Conservation (phyloP, 1,284 basidiomycete species). For the Lentinula novae-zelandiae region DNA sequence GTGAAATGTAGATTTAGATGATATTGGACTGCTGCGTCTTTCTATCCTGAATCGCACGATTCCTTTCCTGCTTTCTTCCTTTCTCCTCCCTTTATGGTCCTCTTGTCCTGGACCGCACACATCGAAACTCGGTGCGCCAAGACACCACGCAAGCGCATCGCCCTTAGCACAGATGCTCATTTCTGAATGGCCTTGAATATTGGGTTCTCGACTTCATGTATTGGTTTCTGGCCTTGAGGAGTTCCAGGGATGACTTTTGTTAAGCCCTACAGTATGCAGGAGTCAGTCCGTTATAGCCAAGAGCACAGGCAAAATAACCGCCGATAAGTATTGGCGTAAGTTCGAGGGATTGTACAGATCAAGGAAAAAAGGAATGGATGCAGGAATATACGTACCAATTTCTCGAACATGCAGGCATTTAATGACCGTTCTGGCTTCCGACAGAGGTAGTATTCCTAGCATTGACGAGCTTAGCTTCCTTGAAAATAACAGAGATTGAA, state of each 20-base stretch:
- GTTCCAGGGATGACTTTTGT: constrained; percentile 92
- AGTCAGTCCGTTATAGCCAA: neutral
- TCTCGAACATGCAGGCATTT: constrained; percentile 97
- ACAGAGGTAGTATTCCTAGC: constrained; percentile 87
- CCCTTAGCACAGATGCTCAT: neutral
- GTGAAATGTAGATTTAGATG: neutral
- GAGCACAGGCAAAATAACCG: neutral
- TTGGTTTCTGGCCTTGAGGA: constrained; percentile 79
- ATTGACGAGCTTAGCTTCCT: neutral
- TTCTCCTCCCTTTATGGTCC: neutral
- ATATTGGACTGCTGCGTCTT: neutral
- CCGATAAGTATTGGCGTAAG: neutral
- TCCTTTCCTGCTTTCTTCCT: neutral
- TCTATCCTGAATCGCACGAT: neutral
- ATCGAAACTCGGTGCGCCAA: neutral
- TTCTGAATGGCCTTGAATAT: constrained; percentile 49
- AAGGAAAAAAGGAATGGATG: neutral
- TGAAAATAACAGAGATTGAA: neutral
- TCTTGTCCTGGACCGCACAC: neutral
- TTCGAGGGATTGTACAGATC: neutral
- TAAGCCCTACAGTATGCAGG: constrained; percentile 59
- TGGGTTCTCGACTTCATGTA: constrained; percentile 89
- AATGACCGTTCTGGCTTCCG: constrained; percentile 87
- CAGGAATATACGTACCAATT: constrained; percentile 60
- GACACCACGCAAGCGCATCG: neutral